Base-by-base conservation (phyloP, 139 green algal genomes). In the Nannochloris sp. region DNA sequence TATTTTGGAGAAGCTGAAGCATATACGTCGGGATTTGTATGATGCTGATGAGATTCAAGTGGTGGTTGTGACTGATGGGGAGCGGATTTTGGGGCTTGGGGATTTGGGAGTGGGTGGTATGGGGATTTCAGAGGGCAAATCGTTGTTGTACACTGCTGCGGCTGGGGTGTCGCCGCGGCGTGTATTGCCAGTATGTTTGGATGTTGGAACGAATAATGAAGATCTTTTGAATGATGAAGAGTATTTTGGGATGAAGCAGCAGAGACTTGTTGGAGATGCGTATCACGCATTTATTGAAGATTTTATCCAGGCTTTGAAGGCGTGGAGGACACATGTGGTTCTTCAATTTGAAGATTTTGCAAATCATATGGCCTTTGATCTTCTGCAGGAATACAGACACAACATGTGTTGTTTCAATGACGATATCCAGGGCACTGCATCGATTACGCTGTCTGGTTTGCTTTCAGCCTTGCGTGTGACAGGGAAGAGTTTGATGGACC, bases 321-420 rank as follows among this genome's bases (percentile, higher is more conserved):
- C 62, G 4, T 85, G 83, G 85, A 73, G 67, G 49, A 75, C 78
- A 0, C 78, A 91, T 67, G 48, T 80, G 54, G 59, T 91, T 55
- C 34, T 91, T 54, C 86, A 96, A 83, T 95, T 89, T 75, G 85
- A 96, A 70, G 90, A 96, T 66, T 95, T 96, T 62, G 78, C 65
- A 65, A 92, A 87, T 60, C 62, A 83, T 58, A 88, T 86, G 71
- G 90, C 90, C 9, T 91, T 88, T 57, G 60, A 74, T 14, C 65
- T 97, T 53, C 75, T 97, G 16, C 75, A 89, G 11, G 68, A 44
- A 14, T 79, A 78, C 44, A 62, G 72, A 14, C 24, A 71, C 57
- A 34, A 63, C 50, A 57, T 84, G 48, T 82, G 76, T 63, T 83
- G 65, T 34, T 97, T 97, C 77, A 97, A 97, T 70, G 90, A 96